Percentiles rank a stretch among this genome's conserved stretches.
phyloP scores from a whole-genome alignment of 257 asterid genomes.

The Petrea volubilis region DNA sequence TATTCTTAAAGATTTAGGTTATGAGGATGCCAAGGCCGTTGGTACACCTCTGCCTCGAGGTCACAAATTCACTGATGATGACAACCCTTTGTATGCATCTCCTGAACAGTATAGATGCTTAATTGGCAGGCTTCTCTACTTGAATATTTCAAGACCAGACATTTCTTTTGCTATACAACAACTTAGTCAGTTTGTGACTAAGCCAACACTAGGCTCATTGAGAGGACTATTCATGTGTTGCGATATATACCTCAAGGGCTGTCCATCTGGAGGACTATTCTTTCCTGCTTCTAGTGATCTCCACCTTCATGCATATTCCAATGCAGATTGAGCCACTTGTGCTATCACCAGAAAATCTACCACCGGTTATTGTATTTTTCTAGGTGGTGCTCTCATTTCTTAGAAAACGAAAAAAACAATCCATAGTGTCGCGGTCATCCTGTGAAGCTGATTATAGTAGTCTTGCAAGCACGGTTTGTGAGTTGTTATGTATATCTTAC shows the following conservation, averaged over 20 bases:
- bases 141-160: too few species aligned
- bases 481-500: background rate
- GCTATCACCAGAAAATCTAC: background rate
- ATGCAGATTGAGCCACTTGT: background rate
- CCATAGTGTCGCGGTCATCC: background rate
- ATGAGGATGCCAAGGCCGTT: too few species aligned
- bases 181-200: background rate
- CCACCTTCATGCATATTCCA: background rate
- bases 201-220: background rate
- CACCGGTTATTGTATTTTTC: background rate
- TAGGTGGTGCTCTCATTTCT: background rate
- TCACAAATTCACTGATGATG: too few species aligned
- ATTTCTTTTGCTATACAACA: background rate
- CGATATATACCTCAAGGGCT: background rate
- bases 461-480: background rate
- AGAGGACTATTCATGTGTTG: background rate
- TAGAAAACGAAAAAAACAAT: background rate
- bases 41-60: too few species aligned
- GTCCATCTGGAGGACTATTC: background rate
- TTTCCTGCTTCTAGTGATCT: background rate
- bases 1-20: too few species aligned
- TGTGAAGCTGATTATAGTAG: background rate
- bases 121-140: background rate
- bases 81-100: too few species aligned
- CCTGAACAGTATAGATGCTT: background rate